Percentiles rank a stretch among this genome's conserved stretches.
Evolutionary conservation across 176 grass and related monocot genomes (phyloP).

Genomic region (Zoysia pacifica): DNA sequence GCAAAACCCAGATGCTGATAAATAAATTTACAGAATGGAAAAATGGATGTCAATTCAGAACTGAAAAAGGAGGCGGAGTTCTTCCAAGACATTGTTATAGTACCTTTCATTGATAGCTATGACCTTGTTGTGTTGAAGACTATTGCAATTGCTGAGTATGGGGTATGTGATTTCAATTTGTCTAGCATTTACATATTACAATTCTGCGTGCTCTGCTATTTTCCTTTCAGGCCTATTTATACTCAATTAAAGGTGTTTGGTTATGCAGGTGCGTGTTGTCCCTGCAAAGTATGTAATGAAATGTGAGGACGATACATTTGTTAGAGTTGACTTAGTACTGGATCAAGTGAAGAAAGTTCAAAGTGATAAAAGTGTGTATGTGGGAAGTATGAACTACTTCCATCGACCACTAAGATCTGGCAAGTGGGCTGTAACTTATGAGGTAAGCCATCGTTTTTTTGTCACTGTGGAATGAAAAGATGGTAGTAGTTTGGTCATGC

Average conservation of each 20-base stretch:
- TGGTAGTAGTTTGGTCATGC: neutral
- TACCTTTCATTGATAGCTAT: slow-evolving; percentile 96
- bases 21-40: slow-evolving; percentile 61
- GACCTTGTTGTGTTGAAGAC: slow-evolving; percentile 97
- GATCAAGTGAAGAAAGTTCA: slow-evolving; percentile 75
- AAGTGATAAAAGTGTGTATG: slow-evolving; percentile 66
- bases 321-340: slow-evolving; percentile 75
- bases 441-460: slow-evolving; percentile 57
- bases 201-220: neutral
- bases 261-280: slow-evolving; percentile 68
- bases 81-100: slow-evolving; percentile 91
- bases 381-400: slow-evolving; percentile 97
- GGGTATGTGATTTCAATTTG: slow-evolving; percentile 58
- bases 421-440: slow-evolving; percentile 98
- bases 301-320: slow-evolving; percentile 95
- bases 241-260: slow-evolving; percentile 20
- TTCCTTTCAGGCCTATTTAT: neutral
- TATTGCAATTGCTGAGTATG: slow-evolving; percentile 91
- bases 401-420: slow-evolving; percentile 83
- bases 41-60: slow-evolving; percentile 78
- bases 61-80: slow-evolving; percentile 88
- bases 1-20: slow-evolving; percentile 14
- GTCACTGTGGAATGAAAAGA: slow-evolving; percentile 19
- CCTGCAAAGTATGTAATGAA: slow-evolving; percentile 94
- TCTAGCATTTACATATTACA: neutral